Evolutionary conservation across 2,329 filamentous ascomycete genomes (phyloP), one percentile per base, ranked within the genome.

Genomic region (Scytalidium sp.): DNA sequence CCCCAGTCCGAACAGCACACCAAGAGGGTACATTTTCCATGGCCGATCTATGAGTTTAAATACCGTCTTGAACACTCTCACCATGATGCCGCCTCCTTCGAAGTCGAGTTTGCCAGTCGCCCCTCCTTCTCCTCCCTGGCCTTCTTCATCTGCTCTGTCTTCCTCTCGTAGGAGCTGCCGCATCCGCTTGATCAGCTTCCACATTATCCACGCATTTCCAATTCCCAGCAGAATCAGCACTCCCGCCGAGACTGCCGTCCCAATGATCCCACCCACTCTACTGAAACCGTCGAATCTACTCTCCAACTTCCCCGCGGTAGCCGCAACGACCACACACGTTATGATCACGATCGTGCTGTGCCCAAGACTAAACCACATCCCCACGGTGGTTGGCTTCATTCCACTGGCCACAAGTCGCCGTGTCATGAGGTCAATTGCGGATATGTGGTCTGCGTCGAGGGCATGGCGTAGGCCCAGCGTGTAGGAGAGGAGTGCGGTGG

Each of bases 21-120:
- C 93, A 0, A 96, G 73, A 0, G 90, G 91, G 58, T 95, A 94
- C 91, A 96, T 96, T 68, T 97, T 97, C 93, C 93, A 97, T 0
- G 89, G 87, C 4, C 80, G 71, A 59, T 87, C 82, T 25, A 87
- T 76, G 20, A 95, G 73, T 40, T 81, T 83, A 69, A 97, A 97
- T 53, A 95, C 76, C 53, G 75, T 81, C 50, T 87, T 83, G 47
- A 97, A 81, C 1, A 94, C 64, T 1, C 75, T 74, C 21, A 88
- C 85, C 36, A 97, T 69, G 47, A 91, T 82, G 0, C 93, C 93
- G 0, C 81, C 86, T 0, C 89, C 90, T 58, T 93, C 85, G 13
- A 95, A 78, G 52, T 84, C 80, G 64, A 90, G 80, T 32, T 36
- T 10, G 3, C 73, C 25, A 2, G 53, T 55, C 70, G 67, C 54